Evolutionary conservation across 176 grass and related monocot species (phyloP), one percentile per base, ranked within the genome.

Genomic region (Carex pumila): DNA sequence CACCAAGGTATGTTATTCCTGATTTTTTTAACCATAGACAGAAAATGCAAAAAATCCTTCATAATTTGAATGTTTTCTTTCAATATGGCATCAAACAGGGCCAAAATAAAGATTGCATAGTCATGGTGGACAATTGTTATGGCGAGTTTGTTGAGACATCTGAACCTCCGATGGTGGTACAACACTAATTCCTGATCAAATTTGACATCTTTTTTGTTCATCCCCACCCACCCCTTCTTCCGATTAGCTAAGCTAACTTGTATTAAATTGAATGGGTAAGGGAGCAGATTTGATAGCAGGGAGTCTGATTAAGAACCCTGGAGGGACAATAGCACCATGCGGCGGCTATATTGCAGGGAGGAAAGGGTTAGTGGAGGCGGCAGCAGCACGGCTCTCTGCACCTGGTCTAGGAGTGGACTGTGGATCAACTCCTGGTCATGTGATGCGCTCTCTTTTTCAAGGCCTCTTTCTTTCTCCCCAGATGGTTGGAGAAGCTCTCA

Each of bases 101-200:
- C 79, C 91, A 98, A 81, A 98, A 93, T 83, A 86, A 85, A 81
- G 77, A 93, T 66, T 98, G 92, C 88, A 89, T 90, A 86, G 92
- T 95, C 25, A 95, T 98, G 92, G 95, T 98, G 37, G 95, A 93
- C 80, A 98, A 98, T 84, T 98, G 95, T 83, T 98, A 98, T 65
- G 92, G 95, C 73, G 95, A 98, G 92, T 98, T 98, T 61, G 95
- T 94, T 21, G 95, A 98, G 82, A 90, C 83, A 58, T 83, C 65
- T 3, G 92, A 98, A 52, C 95, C 95, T 90, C 88, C 91, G 63
- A 90, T 89, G 89, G 95, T 91, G 89, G 95, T 94, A 93, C 31
- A 61, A 59, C 29, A 37, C 19, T 82, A 30, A 50, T 69, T 47
- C n/a, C 32, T 2, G 78, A 84, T 71, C 85, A 79, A 47, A 54